Evolutionary conservation across 306 rosid species (phyloP).

Genomic region (Dryas drummondii): DNA sequence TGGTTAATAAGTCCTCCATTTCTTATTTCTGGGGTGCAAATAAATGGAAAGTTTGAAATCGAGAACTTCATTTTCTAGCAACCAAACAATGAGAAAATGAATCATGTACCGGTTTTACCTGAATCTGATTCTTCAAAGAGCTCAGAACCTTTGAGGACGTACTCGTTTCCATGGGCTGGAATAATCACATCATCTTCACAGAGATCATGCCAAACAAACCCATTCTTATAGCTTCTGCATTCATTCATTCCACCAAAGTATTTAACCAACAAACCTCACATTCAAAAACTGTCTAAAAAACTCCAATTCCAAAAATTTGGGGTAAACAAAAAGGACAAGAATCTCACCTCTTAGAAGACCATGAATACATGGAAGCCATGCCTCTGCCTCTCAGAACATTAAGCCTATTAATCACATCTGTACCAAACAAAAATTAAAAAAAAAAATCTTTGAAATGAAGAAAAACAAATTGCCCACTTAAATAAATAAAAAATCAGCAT

Average conservation of each 20-base stretch:
- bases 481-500: neutral
- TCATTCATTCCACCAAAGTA: constrained; percentile 24
- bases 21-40: constrained; percentile 1
- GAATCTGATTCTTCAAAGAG: constrained; percentile 78
- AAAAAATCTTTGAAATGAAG: neutral
- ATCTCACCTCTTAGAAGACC: constrained; percentile 88
- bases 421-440: constrained; percentile 3
- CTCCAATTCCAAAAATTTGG: neutral
- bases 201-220: constrained; percentile 98
- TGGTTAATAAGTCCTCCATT: neutral
- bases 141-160: constrained; percentile 95
- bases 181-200: constrained; percentile 72
- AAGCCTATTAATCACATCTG: constrained; percentile 83
- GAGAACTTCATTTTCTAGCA: neutral
- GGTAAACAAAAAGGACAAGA: neutral
- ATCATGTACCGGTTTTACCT: constrained; percentile 34
- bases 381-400: constrained; percentile 87
- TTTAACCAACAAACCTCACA: neutral
- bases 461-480: neutral
- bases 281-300: neutral
- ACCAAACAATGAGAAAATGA: constrained; percentile 9
- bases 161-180: constrained; percentile 86
- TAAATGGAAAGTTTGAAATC: neutral
- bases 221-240: constrained; percentile 83
- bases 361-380: constrained; percentile 77